Base-by-base conservation (phyloP, 495 filamentous ascomycete species). In the Penicillium soppii region DNA sequence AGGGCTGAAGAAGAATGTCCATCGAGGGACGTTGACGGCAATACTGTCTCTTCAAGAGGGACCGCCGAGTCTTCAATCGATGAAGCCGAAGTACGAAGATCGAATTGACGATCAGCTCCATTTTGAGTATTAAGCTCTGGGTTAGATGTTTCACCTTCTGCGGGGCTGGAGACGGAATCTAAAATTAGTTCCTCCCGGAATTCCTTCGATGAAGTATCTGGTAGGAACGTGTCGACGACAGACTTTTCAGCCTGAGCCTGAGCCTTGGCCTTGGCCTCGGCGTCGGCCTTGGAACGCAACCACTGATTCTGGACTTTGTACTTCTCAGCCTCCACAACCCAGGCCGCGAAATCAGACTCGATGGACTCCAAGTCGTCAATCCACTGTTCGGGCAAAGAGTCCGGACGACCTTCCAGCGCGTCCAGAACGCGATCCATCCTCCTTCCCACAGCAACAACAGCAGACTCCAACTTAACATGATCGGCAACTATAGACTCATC, bases 321-420 rank as follows among this genome's bases (percentile, higher is more conserved):
- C 44, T 65, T 64, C 48, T 77, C 75, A 35, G 71, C 72, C 45
- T 82, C 70, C 15, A 82, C 79, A 12, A 82, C 83, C 95, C 94
- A 97, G 12, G 80, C 73, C 7, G 82, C 80, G 68, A 91, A 96
- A n/a, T 87, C 80, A 9, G 81, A 75, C 59, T 98, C 95, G 12
- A 96, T 69, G 0, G 67, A 64, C 62, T 97, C 95, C 58, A 97
- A 81, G 6, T 84, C 76, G 49, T 92, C 89, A 39, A 97, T 82
- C 95, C 95, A 98, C 16, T 69, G 59, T 26, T 95, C 90, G 0
- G 94, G 94, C 8, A 98, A 64, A 3, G 86, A 86, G 57, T 98
- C 94, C 45, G 85, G 75, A 21, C 83, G 78, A 5, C 89, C 91
- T 62, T 96, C 94, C 8, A 97, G 71, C 8, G 82, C 74, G 58